Percentiles rank a stretch among this genome's conserved stretches.
These are phyloP conservation scores for Plasmodium malariae DNA, from an alignment of 169 alveolate genomes.

Conservation along the genomic window DNA sequence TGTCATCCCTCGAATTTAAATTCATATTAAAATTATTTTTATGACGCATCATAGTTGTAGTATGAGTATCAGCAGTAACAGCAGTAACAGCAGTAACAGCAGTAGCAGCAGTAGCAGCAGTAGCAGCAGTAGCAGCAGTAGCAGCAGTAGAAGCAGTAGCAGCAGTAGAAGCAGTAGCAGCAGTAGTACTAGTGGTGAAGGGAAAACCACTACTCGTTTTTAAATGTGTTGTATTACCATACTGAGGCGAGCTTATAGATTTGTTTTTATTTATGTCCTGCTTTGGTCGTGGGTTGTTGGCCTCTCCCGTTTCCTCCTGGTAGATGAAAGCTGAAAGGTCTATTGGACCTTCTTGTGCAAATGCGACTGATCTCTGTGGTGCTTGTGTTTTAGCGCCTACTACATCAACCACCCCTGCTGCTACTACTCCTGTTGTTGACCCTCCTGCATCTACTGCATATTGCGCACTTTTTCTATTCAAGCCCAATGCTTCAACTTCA, in stretches of 20 bases:
- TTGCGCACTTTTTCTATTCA: neutral
- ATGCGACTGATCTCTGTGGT: too few species aligned
- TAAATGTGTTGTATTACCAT: neutral
- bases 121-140: too few species aligned
- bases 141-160: too few species aligned
- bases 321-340: slow-evolving; percentile 4
- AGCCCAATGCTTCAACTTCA: neutral
- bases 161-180: neutral
- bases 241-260: neutral
- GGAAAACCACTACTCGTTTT: neutral
- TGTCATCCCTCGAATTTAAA: neutral
- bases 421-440: too few species aligned
- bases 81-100: too few species aligned
- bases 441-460: too few species aligned
- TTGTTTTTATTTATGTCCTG: slow-evolving; percentile 1
- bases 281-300: neutral
- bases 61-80: too few species aligned
- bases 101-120: too few species aligned
- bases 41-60: too few species aligned
- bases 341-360: neutral
- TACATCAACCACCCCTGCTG: too few species aligned
- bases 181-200: neutral
- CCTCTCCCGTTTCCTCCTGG: neutral
- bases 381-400: too few species aligned
- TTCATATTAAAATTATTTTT: neutral